phyloP scores from a whole-genome alignment of 208 protist species.

The Leishmania tropica region DNA sequence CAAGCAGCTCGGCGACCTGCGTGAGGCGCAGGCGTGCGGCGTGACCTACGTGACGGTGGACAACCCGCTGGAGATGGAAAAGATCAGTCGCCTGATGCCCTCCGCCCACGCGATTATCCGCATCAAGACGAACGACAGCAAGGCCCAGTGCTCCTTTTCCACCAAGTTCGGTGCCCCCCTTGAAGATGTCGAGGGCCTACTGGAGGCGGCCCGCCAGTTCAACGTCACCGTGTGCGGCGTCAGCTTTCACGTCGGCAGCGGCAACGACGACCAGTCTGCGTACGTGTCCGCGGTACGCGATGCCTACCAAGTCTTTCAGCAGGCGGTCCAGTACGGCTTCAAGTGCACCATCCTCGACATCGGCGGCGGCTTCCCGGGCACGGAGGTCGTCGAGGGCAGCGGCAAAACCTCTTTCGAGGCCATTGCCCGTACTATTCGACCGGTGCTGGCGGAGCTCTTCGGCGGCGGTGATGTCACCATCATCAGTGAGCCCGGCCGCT shows the following conservation, averaged over 20 bases:
- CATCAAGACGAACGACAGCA: conserved; percentile 75
- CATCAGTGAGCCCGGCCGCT: conserved; percentile 87
- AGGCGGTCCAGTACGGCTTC: conserved; percentile 63
- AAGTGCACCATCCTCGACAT: conserved; percentile 87
- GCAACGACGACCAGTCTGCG: conserved; percentile 56
- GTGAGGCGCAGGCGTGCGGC: conserved; percentile 45
- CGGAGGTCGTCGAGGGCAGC: conserved; percentile 8
- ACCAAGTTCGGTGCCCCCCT: conserved; percentile 82
- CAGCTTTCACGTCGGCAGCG: conserved; percentile 92
- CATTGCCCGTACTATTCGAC: conserved; percentile 59
- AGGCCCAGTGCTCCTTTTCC: conserved; percentile 71
- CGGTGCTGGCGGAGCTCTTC: conserved; percentile 72
- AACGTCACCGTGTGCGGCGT: conserved; percentile 75
- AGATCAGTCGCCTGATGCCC: conserved; percentile 62
- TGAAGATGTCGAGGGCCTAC: conserved; percentile 41
- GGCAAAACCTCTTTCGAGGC: conserved; percentile 40
- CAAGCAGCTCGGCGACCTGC: conserved; percentile 73
- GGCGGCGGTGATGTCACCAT: conserved; percentile 48
- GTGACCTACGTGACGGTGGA: conserved; percentile 86
- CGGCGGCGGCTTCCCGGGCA: conserved; percentile 86
- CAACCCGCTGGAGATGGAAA: conserved; percentile 76
- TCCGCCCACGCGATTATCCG: conserved; percentile 58
- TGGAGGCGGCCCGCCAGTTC: conserved; percentile 40
- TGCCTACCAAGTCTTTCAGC: conserved; percentile 56
- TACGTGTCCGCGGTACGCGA: conserved; percentile 67